Evolutionary conservation across 371 early-diverging fungal species (phyloP).

Genomic region (Apophysomyces trapeziformis): DNA sequence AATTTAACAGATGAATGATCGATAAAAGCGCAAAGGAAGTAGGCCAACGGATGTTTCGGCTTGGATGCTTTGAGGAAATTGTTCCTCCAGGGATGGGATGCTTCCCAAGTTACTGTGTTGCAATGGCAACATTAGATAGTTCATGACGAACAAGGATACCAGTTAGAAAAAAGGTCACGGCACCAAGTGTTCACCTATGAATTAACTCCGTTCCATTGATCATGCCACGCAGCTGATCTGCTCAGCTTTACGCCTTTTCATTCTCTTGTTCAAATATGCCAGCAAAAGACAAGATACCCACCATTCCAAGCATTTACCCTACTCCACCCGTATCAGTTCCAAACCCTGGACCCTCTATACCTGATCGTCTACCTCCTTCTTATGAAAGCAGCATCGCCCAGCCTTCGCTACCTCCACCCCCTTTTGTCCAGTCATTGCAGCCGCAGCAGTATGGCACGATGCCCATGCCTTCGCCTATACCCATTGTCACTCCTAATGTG

Average conservation of each 20-base stretch:
- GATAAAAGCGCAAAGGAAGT: too few species aligned
- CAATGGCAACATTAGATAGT: too few species aligned
- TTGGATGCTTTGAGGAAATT: too few species aligned
- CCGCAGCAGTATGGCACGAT: neutral
- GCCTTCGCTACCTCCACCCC: neutral
- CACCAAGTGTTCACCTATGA: too few species aligned
- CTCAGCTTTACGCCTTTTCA: neutral
- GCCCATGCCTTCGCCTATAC: slow-evolving; percentile 11
- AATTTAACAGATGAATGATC: too few species aligned
- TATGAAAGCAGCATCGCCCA: neutral
- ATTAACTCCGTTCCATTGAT: too few species aligned
- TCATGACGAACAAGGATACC: too few species aligned
- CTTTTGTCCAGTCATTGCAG: neutral
- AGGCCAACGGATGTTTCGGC: too few species aligned
- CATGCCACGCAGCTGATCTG: neutral
- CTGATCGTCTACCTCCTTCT: neutral
- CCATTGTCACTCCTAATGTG: neutral
- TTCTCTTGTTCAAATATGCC: neutral
- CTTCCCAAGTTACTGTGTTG: too few species aligned
- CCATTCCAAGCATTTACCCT: neutral
- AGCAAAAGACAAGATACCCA: neutral
- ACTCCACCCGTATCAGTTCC: neutral
- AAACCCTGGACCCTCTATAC: neutral
- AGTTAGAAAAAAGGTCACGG: too few species aligned
- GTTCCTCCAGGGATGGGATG: too few species aligned